A percentile compares a stretch with the other conserved stretches of the same genome.
These are phyloP conservation scores for Candida methanosorbosa DNA, from an alignment of 805 yeast genomes.

Conservation along the genomic window DNA sequence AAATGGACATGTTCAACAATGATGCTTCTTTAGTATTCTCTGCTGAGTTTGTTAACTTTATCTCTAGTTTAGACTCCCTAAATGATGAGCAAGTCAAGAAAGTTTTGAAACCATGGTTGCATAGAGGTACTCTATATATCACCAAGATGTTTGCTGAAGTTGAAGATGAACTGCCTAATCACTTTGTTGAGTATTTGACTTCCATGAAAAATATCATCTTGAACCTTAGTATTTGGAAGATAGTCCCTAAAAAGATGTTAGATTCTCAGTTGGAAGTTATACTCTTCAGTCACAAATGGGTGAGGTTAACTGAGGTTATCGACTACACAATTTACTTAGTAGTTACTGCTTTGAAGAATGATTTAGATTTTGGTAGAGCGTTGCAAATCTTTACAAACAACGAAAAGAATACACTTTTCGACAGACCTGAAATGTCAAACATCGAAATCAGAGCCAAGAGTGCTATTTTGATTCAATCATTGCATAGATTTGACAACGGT, in stretches of 20 bases:
- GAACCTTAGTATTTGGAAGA: conserved; percentile 25
- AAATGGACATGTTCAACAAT: conserved; percentile 21
- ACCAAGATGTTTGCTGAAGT: conserved; percentile 59
- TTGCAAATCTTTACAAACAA: conserved; percentile 59
- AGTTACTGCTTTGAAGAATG: conserved; percentile 25
- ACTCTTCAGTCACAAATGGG: conserved; percentile 38
- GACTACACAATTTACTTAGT: conserved; percentile 35
- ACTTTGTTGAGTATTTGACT: conserved; percentile 22
- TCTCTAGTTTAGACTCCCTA: conserved; percentile 1
- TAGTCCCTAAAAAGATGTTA: conserved; percentile 36
- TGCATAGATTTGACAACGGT: conserved; percentile 40
- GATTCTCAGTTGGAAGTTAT: conserved; percentile 62
- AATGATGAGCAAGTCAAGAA: conserved; percentile 14
- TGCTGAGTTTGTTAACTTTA: conserved; percentile 13
- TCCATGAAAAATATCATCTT: conserved; percentile 25
- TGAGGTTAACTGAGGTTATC: conserved; percentile 30
- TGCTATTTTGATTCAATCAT: conserved; percentile 34
- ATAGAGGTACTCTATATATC: conserved; percentile 47
- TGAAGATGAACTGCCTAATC: conserved; percentile 12
- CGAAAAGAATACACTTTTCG: conserved; percentile 28
- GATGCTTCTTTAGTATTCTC: conserved; percentile 22
- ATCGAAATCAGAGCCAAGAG: conserved; percentile 29
- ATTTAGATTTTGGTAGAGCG: conserved; percentile 37
- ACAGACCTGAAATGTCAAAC: conserved; percentile 15
- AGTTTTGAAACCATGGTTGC: conserved; percentile 40